phyloP scores from a whole-genome alignment of 495 filamentous ascomycete genomes.

The Tuber melanosporum region DNA sequence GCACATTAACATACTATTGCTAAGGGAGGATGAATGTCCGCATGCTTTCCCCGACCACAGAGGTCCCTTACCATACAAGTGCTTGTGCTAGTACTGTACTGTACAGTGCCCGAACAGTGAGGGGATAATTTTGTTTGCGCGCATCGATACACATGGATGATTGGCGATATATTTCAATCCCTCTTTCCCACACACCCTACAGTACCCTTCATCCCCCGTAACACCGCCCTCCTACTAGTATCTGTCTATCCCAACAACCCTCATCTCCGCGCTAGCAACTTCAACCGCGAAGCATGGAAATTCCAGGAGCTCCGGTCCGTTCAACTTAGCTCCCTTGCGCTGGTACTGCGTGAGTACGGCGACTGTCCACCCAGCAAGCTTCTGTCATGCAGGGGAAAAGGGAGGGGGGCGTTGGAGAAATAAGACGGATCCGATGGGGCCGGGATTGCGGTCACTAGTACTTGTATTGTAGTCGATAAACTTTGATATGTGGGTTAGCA shows the following conservation, averaged over 20 bases:
- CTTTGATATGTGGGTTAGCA: background rate
- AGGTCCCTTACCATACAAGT: no score
- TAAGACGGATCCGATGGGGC: background rate
- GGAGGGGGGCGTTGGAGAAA: background rate
- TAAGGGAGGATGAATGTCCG: no score
- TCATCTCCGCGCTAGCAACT: background rate
- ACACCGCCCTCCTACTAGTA: background rate
- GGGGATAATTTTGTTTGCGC: background rate
- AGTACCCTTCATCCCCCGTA: no score
- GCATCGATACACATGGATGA: background rate
- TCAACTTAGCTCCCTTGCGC: background rate
- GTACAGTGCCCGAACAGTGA: no score
- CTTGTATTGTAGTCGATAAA: background rate
- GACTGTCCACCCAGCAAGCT: background rate
- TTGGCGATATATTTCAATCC: background rate
- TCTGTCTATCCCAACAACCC: background rate
- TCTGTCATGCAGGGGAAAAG: background rate
- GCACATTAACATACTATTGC: no score
- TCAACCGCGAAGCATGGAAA: background rate
- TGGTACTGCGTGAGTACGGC: background rate
- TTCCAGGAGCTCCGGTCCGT: background rate
- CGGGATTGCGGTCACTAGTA: background rate
- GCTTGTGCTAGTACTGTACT: no score
- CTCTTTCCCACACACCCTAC: background rate
- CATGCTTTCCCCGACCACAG: no score